A percentile compares a stretch with the other conserved stretches of the same genome.
Conservation (phyloP, 208 protist species). For the Leishmania aethiopica region DNA sequence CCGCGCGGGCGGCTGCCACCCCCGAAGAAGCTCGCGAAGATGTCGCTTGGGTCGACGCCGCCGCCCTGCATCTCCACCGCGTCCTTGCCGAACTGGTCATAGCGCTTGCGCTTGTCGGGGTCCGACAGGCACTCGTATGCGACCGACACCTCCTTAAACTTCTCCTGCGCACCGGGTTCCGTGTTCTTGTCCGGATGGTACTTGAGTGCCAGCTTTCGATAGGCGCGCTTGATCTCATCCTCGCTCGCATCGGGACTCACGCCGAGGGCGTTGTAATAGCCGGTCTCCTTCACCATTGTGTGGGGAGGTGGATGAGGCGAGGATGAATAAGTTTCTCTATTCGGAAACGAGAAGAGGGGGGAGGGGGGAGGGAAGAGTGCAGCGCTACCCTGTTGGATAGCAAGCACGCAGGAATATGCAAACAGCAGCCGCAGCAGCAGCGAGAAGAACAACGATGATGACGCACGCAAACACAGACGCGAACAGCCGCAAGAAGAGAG, state of each 20-base stretch:
- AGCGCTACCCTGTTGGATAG: not conserved
- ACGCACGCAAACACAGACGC: not conserved
- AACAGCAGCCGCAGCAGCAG: not conserved
- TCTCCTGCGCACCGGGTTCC: constrained; percentile 85
- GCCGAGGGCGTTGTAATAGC: constrained; percentile 90
- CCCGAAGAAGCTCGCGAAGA: constrained; percentile 93
- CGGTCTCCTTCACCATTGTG: constrained; percentile 90
- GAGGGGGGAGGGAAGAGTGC: not conserved
- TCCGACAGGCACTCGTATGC: constrained; percentile 98
- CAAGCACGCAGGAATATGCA: not conserved
- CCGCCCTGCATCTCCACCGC: constrained; percentile 94
- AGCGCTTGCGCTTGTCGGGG: constrained; percentile 95
- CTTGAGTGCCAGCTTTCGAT: constrained; percentile 93
- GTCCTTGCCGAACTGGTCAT: constrained; percentile 98
- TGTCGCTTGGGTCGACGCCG: constrained; percentile 82
- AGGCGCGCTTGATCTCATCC: constrained; percentile 94
- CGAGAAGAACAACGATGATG: not conserved
- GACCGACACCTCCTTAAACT: constrained; percentile 95
- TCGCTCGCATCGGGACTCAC: constrained; percentile 78
- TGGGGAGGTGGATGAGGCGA: not conserved
- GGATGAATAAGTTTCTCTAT: constrained; percentile 11
- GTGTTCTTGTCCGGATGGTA: constrained; percentile 95
- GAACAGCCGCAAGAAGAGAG: not conserved
- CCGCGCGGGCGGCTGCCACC: constrained; percentile 83
- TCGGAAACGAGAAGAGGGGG: not conserved